These are phyloP conservation scores for Draba incana DNA, from an alignment of 345 rosid genomes.

Conservation along the genomic window DNA sequence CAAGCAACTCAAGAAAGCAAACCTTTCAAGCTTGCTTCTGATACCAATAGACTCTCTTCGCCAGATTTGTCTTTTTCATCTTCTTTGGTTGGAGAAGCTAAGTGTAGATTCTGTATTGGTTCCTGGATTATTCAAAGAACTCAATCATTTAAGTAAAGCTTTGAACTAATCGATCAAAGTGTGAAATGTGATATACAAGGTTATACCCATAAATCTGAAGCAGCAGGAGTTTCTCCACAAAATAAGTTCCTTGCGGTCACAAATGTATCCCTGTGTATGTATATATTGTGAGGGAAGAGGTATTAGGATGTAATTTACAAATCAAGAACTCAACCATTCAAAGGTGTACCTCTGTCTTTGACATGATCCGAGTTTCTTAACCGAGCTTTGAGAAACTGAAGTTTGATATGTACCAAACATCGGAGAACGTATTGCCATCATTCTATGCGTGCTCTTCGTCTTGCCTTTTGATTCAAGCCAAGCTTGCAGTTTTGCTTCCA, in stretches of 20 bases:
- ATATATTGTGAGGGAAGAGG: conserved; percentile 7
- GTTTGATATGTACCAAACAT: conserved; percentile 43
- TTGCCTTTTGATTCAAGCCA: conserved; percentile 97
- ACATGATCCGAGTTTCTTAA: conserved; percentile 46
- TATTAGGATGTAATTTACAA: background rate
- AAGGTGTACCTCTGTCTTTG: conserved; percentile 50
- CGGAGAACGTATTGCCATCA: conserved; percentile 54
- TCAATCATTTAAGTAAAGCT: background rate
- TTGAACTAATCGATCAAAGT: background rate
- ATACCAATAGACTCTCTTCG: conserved; percentile 24
- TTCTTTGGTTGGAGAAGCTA: conserved; percentile 35
- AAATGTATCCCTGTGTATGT: conserved; percentile 47
- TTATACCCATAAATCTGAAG: conserved; percentile 51
- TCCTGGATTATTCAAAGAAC: conserved; percentile 28
- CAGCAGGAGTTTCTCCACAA: conserved; percentile 44
- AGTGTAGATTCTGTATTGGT: conserved; percentile 44
- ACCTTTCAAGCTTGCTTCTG: conserved; percentile 47
- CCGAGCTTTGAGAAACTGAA: conserved; percentile 45
- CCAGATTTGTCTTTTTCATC: conserved; percentile 26
- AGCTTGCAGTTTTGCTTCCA: conserved; percentile 81
- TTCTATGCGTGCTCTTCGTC: conserved; percentile 58
- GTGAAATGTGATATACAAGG: background rate
- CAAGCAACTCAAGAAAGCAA: conserved; percentile 20
- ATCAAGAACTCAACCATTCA: conserved; percentile 9
- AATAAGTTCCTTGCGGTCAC: conserved; percentile 53